A percentile compares a stretch with the other conserved stretches of the same genome.
Conservation (phyloP, 2,329 filamentous ascomycete genomes). For the Diplodia scrobiculata region DNA sequence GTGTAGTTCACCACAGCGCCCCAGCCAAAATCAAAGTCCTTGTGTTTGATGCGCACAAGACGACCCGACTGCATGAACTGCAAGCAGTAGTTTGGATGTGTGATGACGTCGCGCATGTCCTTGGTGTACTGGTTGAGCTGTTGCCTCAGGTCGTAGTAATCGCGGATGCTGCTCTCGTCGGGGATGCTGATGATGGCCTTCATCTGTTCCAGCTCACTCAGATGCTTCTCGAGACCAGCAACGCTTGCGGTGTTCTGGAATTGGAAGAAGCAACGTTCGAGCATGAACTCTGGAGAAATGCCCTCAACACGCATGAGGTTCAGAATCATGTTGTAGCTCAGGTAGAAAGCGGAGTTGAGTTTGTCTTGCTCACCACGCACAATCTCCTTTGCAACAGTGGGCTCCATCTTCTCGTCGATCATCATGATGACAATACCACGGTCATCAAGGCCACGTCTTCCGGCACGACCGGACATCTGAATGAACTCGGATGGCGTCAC, state of each 20-base stretch:
- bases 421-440: constrained; percentile 99
- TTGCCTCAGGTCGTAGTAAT: constrained; percentile 88
- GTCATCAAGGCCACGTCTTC: constrained; percentile 94
- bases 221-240: constrained; percentile 75
- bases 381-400: constrained; percentile 88
- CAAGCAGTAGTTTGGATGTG: constrained; percentile 82
- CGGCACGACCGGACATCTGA: constrained; percentile 97
- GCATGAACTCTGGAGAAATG: constrained; percentile 98
- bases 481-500: constrained; percentile 95
- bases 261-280: constrained; percentile 97
- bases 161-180: constrained; percentile 85
- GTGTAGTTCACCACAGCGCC: constrained; percentile 79
- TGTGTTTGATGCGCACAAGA: constrained; percentile 80
- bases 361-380: constrained; percentile 96
- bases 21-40: constrained; percentile 86
- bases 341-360: constrained; percentile 94
- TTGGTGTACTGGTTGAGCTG: constrained; percentile 80
- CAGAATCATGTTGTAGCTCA: constrained; percentile 99
- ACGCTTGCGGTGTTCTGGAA: constrained; percentile 95
- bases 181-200: constrained; percentile 73
- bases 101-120: constrained; percentile 89
- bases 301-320: constrained; percentile 97
- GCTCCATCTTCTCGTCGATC: constrained; percentile 96
- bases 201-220: constrained; percentile 75
- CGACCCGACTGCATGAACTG: constrained; percentile 87